Evolutionary conservation across 805 yeast genomes (phyloP).

Genomic region (Ogataea pilisensis): DNA sequence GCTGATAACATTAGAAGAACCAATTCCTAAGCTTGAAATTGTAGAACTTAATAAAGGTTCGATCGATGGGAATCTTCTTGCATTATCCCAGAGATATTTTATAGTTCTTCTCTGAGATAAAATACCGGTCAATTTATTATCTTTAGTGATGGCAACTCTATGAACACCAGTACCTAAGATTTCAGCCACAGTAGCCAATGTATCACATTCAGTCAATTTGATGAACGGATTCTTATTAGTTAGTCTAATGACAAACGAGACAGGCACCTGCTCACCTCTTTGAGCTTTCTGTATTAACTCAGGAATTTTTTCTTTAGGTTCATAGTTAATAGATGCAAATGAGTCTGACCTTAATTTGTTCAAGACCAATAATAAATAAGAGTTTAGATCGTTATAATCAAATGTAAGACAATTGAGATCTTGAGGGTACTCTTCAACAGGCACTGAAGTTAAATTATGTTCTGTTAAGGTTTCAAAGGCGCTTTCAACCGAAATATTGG

Average conservation of each 20-base stretch:
- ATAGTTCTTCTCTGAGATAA: slow-evolving; percentile 87
- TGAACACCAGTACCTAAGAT: slow-evolving; percentile 94
- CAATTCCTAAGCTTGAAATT: slow-evolving; percentile 70
- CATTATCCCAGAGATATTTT: slow-evolving; percentile 87
- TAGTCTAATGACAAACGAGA: slow-evolving; percentile 76
- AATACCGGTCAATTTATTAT: slow-evolving; percentile 68
- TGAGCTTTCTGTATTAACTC: slow-evolving; percentile 59
- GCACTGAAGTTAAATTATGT: slow-evolving; percentile 79
- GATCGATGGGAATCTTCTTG: slow-evolving; percentile 76
- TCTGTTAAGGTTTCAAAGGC: slow-evolving; percentile 77
- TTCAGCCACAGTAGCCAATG: slow-evolving; percentile 72
- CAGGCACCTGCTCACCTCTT: slow-evolving; percentile 86
- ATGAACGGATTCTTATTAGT: slow-evolving; percentile 87
- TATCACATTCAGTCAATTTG: slow-evolving; percentile 66
- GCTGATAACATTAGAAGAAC: slow-evolving; percentile 65
- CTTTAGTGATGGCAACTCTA: slow-evolving; percentile 70
- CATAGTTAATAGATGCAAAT: slow-evolving; percentile 31
- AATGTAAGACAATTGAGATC: slow-evolving; percentile 76
- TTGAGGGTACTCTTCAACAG: slow-evolving; percentile 56
- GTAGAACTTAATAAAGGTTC: slow-evolving; percentile 70
- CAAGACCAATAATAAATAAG: slow-evolving; percentile 78
- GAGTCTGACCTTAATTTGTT: slow-evolving; percentile 53
- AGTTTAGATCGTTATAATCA: slow-evolving; percentile 87
- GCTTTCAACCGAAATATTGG: slow-evolving; percentile 70
- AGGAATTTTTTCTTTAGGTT: slow-evolving; percentile 37